Percentiles rank a stretch among this genome's conserved stretches.
Evolutionary conservation across 1,139 yeast genomes (phyloP).

Genomic region (Magnusiomyces suaveolens): DNA sequence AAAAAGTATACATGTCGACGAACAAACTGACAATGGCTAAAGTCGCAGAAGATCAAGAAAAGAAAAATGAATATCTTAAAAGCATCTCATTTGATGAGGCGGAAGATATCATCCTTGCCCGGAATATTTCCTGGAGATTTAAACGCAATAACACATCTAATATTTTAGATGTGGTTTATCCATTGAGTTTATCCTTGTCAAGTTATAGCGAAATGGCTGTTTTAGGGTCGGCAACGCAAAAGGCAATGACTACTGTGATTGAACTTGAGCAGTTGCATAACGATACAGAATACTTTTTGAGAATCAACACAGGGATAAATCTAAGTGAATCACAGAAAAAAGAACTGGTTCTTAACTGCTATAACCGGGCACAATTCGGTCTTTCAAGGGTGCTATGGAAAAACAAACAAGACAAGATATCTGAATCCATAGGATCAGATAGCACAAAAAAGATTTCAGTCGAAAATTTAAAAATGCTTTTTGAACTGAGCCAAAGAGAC

Average conservation of each 20-base stretch:
- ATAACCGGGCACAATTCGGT: background rate
- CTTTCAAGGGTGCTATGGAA: background rate
- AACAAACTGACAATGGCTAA: conserved; percentile 3
- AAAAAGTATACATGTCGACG: conserved; percentile 2
- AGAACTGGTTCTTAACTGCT: background rate
- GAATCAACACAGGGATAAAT: background rate
- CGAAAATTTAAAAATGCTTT: background rate
- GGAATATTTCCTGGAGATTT: conserved; percentile 20
- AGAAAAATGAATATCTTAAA: background rate
- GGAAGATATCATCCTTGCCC: conserved; percentile 20
- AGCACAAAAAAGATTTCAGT: background rate
- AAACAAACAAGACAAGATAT: background rate
- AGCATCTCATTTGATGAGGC: conserved; percentile 12
- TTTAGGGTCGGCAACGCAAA: conserved; percentile 8
- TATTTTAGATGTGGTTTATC: conserved; percentile 8
- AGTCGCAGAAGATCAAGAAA: background rate
- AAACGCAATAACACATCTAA: conserved; percentile 7
- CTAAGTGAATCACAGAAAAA: background rate
- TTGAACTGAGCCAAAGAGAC: background rate
- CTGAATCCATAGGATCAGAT: background rate
- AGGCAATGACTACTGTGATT: conserved; percentile 16
- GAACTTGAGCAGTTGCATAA: conserved; percentile 9
- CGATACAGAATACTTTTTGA: background rate
- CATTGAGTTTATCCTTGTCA: background rate
- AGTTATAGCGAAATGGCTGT: conserved; percentile 3